Base-by-base conservation (phyloP, 2,329 filamentous ascomycete genomes). In the Hypoxylon sp. region DNA sequence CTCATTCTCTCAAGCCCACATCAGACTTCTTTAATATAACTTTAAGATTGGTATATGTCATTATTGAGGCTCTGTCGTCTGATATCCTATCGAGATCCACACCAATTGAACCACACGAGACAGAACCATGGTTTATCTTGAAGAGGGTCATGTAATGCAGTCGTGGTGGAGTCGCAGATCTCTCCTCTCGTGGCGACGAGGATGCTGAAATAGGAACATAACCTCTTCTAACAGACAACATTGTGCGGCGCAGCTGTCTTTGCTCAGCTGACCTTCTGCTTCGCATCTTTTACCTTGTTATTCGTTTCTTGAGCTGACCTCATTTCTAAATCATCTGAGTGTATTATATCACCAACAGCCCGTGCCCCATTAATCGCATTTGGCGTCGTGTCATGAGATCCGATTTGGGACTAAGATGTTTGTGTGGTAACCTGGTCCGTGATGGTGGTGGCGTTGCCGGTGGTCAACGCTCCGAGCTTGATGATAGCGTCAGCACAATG, bases 41-140 rank as follows among this genome's bases (percentile, higher is more conserved):
- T 36, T 36, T 36, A 14, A 41, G 38, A 41, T 41, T 41, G n/a
- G 7, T 19, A 19, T 17, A 41, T 9, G 38, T 41, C 19, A 23
- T 48, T 48, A 46, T 58, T 49, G 55, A 49, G 43, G 41, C 55
- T 58, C 55, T 38, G 45, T 19, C 28, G 5, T 41, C 36, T 41
- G 36, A 41, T 41, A 17, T 41, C 6, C 36, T 41, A 41, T 19
- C 36, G 5, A 58, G 43, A 48, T 58, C 55, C 23, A n/a, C 41
- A 38, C 4, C 4, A 48, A 23, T 48, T 28, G n/a, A 38, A 36
- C 41, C 41, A 49, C 14, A 36, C 14, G 21, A 58, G 19, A 58
- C 30, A 14, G 45, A 49, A 28, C 45, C 45, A 30, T 49, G 21
- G 45, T n/a, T 49, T 25, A n/a, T 49, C n/a, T 23, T 30, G 11